phyloP scores from a whole-genome alignment of 2,329 filamentous ascomycete genomes.

The Phoma herbarum region DNA sequence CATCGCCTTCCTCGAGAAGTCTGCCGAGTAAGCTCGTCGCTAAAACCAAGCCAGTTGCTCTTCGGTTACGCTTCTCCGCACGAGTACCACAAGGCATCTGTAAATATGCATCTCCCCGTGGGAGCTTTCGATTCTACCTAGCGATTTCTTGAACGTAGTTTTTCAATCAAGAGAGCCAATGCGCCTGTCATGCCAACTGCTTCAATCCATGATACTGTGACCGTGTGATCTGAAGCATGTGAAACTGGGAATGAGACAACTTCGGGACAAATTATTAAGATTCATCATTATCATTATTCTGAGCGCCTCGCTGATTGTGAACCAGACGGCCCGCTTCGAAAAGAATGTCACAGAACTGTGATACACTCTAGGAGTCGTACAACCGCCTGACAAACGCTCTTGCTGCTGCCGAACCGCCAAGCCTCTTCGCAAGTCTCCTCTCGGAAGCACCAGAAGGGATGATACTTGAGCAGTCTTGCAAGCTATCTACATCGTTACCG shows the following conservation, averaged over 20 bases:
- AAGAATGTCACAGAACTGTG: background rate
- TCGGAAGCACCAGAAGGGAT: slow-evolving; percentile 23
- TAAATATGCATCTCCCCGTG: slow-evolving; percentile 22
- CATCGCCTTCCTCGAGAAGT: slow-evolving; percentile 20
- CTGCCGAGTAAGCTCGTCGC: slow-evolving; percentile 15
- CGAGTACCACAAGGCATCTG: slow-evolving; percentile 20
- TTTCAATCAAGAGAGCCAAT: slow-evolving; percentile 15
- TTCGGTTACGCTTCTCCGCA: slow-evolving; percentile 12
- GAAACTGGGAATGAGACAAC: background rate
- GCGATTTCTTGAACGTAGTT: slow-evolving; percentile 19
- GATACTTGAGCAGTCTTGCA: slow-evolving; percentile 36
- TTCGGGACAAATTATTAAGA: background rate
- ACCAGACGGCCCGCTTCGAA: background rate
- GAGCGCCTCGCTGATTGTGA: background rate
- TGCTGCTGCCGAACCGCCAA: slow-evolving; percentile 16
- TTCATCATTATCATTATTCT: background rate
- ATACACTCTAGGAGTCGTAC: slow-evolving; percentile 12
- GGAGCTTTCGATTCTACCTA: slow-evolving; percentile 21
- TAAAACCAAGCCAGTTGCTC: slow-evolving; percentile 4
- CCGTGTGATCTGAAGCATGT: background rate
- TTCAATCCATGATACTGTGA: background rate
- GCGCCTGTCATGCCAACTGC: slow-evolving; percentile 1
- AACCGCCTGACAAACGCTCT: slow-evolving; percentile 13
- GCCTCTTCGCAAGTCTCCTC: slow-evolving; percentile 9
- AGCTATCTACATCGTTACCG: slow-evolving; percentile 31